Evolutionary conservation across 1,284 basidiomycete species (phyloP).

Genomic region (Trichosporon asahii): DNA sequence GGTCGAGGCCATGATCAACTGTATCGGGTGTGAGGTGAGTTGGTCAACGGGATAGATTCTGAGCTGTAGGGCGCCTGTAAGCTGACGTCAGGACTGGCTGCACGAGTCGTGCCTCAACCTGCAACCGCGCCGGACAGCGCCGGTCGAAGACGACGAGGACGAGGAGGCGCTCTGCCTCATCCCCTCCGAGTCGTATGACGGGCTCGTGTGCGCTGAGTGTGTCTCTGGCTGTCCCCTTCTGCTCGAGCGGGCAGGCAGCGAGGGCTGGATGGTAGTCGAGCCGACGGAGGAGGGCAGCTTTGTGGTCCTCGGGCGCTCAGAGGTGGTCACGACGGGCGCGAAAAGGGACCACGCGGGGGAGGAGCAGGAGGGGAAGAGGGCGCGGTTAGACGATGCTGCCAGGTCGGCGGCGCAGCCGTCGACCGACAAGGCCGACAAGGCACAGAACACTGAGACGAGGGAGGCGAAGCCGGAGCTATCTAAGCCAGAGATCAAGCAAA

Average conservation of each 20-base stretch:
- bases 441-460: too few relatives aligned
- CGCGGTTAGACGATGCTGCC: constrained; percentile 13
- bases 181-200: constrained; percentile 45
- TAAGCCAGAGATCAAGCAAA: background rate
- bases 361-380: constrained; percentile 11
- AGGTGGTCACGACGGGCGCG: background rate
- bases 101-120: constrained; percentile 49
- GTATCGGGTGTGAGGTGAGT: constrained; percentile 49
- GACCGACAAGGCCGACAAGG: too few relatives aligned
- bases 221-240: constrained; percentile 18
- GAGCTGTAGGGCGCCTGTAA: too few relatives aligned
- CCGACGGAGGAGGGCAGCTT: constrained; percentile 28
- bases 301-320: constrained; percentile 27
- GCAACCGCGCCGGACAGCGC: constrained; percentile 16
- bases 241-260: constrained; percentile 32
- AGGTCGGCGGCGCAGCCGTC: too few relatives aligned
- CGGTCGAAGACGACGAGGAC: constrained; percentile 36
- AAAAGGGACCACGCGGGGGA: constrained; percentile 17
- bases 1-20: constrained; percentile 49
- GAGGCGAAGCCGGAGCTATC: background rate
- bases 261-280: constrained; percentile 48
- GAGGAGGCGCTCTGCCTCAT: constrained; percentile 45
- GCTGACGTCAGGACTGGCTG: constrained; percentile 42
- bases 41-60: too few relatives aligned
- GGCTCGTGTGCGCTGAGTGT: constrained; percentile 45